Evolutionary conservation across 2,329 filamentous ascomycete genomes (phyloP).

Genomic region (Ustilaginoidea virens): DNA sequence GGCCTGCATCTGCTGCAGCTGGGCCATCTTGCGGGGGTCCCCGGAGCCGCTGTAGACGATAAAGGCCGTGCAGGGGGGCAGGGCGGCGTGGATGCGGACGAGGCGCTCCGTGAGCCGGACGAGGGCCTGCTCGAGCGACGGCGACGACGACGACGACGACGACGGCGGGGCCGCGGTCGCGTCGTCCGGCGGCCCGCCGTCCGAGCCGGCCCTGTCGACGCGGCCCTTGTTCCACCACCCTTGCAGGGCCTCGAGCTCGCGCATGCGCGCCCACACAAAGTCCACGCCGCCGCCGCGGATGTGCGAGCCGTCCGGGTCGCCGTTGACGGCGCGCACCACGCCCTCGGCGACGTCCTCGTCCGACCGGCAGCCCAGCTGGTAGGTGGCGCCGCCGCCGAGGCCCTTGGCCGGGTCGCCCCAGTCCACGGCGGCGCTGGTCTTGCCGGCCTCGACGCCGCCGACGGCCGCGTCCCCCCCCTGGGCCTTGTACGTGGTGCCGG

Average conservation of each 20-base stretch:
- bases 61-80: slow-evolving; percentile 50
- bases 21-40: slow-evolving; percentile 50
- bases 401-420: slow-evolving; percentile 65
- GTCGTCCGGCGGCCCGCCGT: slow-evolving; percentile 17
- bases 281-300: slow-evolving; percentile 46
- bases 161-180: slow-evolving; percentile 5
- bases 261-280: slow-evolving; percentile 51
- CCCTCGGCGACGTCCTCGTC: slow-evolving; percentile 42
- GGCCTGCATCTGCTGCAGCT: slow-evolving; percentile 42
- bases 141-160: slow-evolving; percentile 7
- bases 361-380: slow-evolving; percentile 39
- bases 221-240: slow-evolving; percentile 53
- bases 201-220: slow-evolving; percentile 17
- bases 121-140: slow-evolving; percentile 30
- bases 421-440: slow-evolving; percentile 65
- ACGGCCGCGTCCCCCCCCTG: slow-evolving; percentile 42
- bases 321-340: slow-evolving; percentile 41
- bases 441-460: slow-evolving; percentile 38
- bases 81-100: slow-evolving; percentile 35
- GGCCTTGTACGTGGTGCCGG: slow-evolving; percentile 45
- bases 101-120: slow-evolving; percentile 32
- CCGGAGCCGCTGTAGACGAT: slow-evolving; percentile 52
- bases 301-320: slow-evolving; percentile 40
- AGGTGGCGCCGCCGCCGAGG: slow-evolving; percentile 37
- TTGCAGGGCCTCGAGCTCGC: slow-evolving; percentile 47